A percentile compares a stretch with the other conserved stretches of the same genome.
phyloP scores from a whole-genome alignment of 2,329 filamentous ascomycete genomes.

The Neocucurbitaria cava region DNA sequence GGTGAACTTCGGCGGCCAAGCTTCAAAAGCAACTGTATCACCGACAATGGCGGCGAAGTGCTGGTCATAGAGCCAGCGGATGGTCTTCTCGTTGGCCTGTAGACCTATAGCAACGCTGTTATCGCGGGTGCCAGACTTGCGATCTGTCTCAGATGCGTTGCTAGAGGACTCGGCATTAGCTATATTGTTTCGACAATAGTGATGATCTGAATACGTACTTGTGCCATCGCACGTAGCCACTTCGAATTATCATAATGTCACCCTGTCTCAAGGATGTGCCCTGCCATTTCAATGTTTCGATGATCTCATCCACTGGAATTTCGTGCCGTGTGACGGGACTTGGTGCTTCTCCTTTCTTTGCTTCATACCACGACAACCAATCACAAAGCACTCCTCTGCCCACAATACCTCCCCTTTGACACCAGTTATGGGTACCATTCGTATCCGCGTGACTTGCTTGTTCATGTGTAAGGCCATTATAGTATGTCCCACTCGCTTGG shows the following conservation, averaged over 20 bases:
- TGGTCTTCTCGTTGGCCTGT: conserved; percentile 38
- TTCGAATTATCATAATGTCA: conserved; percentile 46
- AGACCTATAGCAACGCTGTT: conserved; percentile 43
- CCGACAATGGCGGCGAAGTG: conserved; percentile 46
- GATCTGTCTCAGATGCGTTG: conserved; percentile 31
- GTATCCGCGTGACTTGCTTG: conserved; percentile 27
- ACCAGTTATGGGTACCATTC: conserved; percentile 47
- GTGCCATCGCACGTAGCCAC: conserved; percentile 57
- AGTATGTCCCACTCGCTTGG: conserved; percentile 35
- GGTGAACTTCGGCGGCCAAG: conserved; percentile 38
- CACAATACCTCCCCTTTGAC: conserved; percentile 45
- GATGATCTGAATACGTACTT: conserved; percentile 23
- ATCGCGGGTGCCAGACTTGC: conserved; percentile 42
- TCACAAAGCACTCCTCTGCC: conserved; percentile 44
- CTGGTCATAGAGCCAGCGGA: conserved; percentile 49
- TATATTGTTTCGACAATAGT: neutral
- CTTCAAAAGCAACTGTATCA: conserved; percentile 52
- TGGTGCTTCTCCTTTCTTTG: conserved; percentile 36
- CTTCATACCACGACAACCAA: conserved; percentile 42
- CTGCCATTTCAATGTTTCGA: conserved; percentile 40
- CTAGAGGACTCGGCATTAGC: conserved; percentile 20
- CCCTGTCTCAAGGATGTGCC: conserved; percentile 36
- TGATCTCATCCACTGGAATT: conserved; percentile 39
- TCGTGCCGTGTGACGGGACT: conserved; percentile 37
- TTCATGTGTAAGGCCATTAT: conserved; percentile 42